Evolutionary conservation across 2,329 filamentous ascomycete genomes (phyloP).

Genomic region (Trichoderma atroviride): DNA sequence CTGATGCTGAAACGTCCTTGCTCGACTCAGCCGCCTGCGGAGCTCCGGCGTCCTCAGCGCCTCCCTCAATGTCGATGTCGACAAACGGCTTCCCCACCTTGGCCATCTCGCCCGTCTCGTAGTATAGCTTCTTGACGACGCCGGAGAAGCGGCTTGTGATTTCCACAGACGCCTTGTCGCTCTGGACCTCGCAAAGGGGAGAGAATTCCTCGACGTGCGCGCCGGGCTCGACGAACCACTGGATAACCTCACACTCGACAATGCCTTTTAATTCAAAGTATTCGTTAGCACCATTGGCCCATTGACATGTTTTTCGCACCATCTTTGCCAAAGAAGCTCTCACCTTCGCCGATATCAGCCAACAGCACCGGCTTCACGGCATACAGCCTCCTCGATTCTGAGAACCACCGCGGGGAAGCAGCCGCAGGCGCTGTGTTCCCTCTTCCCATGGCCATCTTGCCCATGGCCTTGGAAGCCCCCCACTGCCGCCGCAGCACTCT

Average conservation of each 20-base stretch:
- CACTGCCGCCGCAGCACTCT: slow-evolving; percentile 56
- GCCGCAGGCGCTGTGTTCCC: slow-evolving; percentile 36
- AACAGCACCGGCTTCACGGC: slow-evolving; percentile 78
- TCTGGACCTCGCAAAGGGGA: slow-evolving; percentile 96
- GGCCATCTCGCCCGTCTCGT: slow-evolving; percentile 94
- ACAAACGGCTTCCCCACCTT: slow-evolving; percentile 92
- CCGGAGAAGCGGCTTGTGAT: slow-evolving; percentile 96
- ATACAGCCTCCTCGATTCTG: slow-evolving; percentile 51
- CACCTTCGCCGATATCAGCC: slow-evolving; percentile 85
- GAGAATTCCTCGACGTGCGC: slow-evolving; percentile 97
- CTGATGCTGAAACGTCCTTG: slow-evolving; percentile 34
- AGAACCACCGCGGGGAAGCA: slow-evolving; percentile 50
- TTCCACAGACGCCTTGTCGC: slow-evolving; percentile 88
- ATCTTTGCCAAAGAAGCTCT: slow-evolving; percentile 30
- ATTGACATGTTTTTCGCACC: background rate
- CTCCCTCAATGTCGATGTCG: slow-evolving; percentile 89
- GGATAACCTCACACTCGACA: slow-evolving; percentile 97
- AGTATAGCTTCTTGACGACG: slow-evolving; percentile 94
- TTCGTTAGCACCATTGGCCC: slow-evolving; percentile 9
- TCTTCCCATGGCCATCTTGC: slow-evolving; percentile 40
- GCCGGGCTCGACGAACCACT: slow-evolving; percentile 98
- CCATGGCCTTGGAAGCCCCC: slow-evolving; percentile 47
- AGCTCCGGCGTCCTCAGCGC: slow-evolving; percentile 50
- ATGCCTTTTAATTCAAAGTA: slow-evolving; percentile 65
- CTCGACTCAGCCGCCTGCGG: slow-evolving; percentile 41